A percentile compares a stretch with the other conserved stretches of the same genome.
phyloP scores from a whole-genome alignment of 768 basidiomycete genomes.

The Phaeotremella skinneri region DNA sequence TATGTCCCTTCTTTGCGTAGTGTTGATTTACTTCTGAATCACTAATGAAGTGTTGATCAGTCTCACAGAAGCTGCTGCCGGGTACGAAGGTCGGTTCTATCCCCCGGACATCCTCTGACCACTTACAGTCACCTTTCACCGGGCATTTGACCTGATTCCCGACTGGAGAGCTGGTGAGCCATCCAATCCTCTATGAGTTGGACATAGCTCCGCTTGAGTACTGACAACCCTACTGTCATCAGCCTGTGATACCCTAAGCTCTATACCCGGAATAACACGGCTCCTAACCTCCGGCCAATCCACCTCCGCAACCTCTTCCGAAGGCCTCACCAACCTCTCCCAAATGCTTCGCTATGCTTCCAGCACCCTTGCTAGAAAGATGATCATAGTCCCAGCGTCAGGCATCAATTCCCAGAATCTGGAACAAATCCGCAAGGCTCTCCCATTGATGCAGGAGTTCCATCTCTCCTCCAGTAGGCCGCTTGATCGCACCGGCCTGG shows the following conservation, averaged over 20 bases:
- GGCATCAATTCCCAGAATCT: slow-evolving; percentile 16
- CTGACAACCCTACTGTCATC: neutral
- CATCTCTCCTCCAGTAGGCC: slow-evolving; percentile 16
- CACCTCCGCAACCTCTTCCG: slow-evolving; percentile 6
- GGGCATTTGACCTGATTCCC: slow-evolving; percentile 24
- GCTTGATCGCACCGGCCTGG: neutral
- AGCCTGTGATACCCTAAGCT: slow-evolving; percentile 8
- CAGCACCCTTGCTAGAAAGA: neutral
- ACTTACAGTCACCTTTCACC: slow-evolving; percentile 26
- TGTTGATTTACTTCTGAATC: neutral
- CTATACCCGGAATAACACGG: slow-evolving; percentile 16
- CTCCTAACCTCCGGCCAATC: slow-evolving; percentile 18
- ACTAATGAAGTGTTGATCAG: neutral
- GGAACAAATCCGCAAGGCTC: neutral
- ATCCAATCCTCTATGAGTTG: no score
- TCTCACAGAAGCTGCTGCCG: neutral
- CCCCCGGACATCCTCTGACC: neutral
- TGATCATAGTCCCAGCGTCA: slow-evolving; percentile 20
- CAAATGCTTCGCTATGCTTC: no score
- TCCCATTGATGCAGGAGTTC: slow-evolving; percentile 10
- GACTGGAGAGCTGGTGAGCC: slow-evolving; percentile 16
- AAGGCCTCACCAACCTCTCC: slow-evolving; percentile 6
- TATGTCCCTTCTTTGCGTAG: neutral
- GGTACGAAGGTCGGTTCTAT: slow-evolving; percentile 5
- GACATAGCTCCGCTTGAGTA: no score